phyloP scores from a whole-genome alignment of 805 yeast species.

The Monosporozyma yasuniensis region DNA sequence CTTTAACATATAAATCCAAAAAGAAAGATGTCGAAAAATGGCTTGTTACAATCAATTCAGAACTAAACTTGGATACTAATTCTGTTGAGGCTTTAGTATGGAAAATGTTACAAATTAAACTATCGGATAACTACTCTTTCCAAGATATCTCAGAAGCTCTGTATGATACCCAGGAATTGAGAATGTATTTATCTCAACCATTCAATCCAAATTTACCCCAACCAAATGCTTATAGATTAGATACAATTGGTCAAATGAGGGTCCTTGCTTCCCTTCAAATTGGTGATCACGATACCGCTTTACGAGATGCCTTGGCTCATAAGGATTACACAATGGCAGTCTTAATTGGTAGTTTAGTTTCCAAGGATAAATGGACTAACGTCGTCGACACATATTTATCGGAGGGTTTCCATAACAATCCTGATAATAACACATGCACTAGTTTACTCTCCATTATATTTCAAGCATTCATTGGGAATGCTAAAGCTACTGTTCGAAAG shows the following conservation, averaged over 20 bases:
- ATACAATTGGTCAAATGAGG: conserved; percentile 23
- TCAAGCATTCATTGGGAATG: conserved; percentile 56
- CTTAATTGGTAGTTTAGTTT: conserved; percentile 55
- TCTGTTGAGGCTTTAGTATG: conserved; percentile 18
- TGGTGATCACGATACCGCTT: conserved; percentile 62
- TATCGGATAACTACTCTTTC: conserved; percentile 19
- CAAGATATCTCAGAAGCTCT: conserved; percentile 30
- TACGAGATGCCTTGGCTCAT: conserved; percentile 49
- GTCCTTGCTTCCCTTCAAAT: conserved; percentile 37
- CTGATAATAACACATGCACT: conserved; percentile 21
- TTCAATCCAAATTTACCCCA: conserved; percentile 1
- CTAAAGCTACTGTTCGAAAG: conserved; percentile 43
- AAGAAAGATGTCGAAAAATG: conserved; percentile 64
- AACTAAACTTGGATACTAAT: conserved; percentile 14
- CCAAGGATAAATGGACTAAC: conserved; percentile 50
- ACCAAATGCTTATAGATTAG: conserved; percentile 35
- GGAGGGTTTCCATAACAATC: conserved; percentile 36
- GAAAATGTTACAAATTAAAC: conserved; percentile 20
- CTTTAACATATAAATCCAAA: conserved; percentile 49
- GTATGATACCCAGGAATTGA: conserved; percentile 26
- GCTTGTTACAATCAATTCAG: conserved; percentile 36
- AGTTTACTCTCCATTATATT: conserved; percentile 46
- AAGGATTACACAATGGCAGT: conserved; percentile 75
- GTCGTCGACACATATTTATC: conserved; percentile 51
- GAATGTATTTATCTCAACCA: conserved; percentile 20